Evolutionary conservation across 1,284 basidiomycete species (phyloP), one percentile per base, ranked within the genome.

Genomic region (Rhodotorula sp.): DNA sequence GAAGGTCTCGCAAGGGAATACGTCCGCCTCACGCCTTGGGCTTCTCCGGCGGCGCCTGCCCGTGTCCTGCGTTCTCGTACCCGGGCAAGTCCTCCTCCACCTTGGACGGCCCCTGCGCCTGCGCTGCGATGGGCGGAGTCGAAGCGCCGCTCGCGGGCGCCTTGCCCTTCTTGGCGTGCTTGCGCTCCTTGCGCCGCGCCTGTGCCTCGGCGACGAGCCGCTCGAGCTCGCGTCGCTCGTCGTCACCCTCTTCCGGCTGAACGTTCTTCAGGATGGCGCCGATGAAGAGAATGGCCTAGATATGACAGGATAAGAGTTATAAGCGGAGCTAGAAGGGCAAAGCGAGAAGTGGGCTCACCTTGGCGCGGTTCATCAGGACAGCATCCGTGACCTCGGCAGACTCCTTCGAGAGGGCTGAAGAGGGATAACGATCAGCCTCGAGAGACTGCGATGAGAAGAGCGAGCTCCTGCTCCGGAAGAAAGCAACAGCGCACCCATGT

Each of bases 191-290:
- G n/a, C 71, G 59, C 59, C 76, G 73, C n/a, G 61, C 60, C 19
- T 72, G 64, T 14, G 76, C 75, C 56, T 77, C 66, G 4, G 71
- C 77, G 14, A 79, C 77, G 34, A 75, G 67, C 46, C 74, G 64
- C 65, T 97, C 94, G 50, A 97, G 87, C 81, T 97, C 93, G 66
- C 94, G 86, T 44, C 95, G 87, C 79, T 96, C 95, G 78, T 91
- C 90, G 79, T 95, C 93, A 17, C 90, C 88, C 80, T 93, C 93
- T 79, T 97, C 94, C 3, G 94, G 89, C 56, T 86, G 80, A 0
- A 91, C 87, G 4, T 85, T 83, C 82, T 94, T 95, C 85, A 97
- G 94, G 74, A 95, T 89, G 23, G 89, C 88, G 9, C 93, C 94
- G 57, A 90, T 90, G 19, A 91, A 83, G 71, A 96, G 83, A 48